Base-by-base conservation (phyloP, 1,139 yeast genomes). In the Sugiyamaella pinicola region DNA sequence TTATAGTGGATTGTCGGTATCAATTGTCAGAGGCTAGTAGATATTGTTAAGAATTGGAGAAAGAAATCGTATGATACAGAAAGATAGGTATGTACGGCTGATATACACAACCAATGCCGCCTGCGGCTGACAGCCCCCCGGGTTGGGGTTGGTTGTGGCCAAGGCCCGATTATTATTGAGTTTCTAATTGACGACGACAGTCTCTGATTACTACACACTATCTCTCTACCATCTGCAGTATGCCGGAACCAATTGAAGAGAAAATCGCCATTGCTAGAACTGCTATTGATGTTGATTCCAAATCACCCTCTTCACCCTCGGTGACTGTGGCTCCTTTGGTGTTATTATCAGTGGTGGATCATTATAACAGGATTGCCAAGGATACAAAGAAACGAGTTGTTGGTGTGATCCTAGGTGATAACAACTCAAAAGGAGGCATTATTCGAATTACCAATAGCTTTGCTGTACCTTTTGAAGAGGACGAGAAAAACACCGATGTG, bases 281-380 rank as follows among this genome's bases (percentile, higher is more conserved):
- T n/a, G 28, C 28, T n/a, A 31, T 33, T n/a, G 37, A 22, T 13
- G 37, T 18, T 12, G 15, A 21, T 24, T 17, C 46, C 15, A 35
- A 34, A 21, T 13, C 31, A 22, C 8, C 24, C 5, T 31, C 46
- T 9, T 40, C 55, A 12, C 34, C 82, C 61, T 79, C 86, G 3
- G 97, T 91, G 41, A 81, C 96, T 0, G 96, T 95, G 47, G 96
- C 99, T 3, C 99, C 99, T 24, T 76, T 95, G 67, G 99, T 95
- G 44, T 80, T 95, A 39, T 79, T 95, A 43, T 90, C 98, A 0
- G 96, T 89, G 26, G 96, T 91, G 45, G 99, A 95, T 71, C 99
- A 93, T 68, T 93, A 87, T 72, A 89, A 91, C 67, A 79, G 99
- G 66, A 87, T 78, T 1, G 87, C 91, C 44, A 81, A 83, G 61